A percentile compares a stretch with the other conserved stretches of the same genome.
Conservation (phyloP, 495 filamentous ascomycete species). For the Penicillium goetzii region DNA sequence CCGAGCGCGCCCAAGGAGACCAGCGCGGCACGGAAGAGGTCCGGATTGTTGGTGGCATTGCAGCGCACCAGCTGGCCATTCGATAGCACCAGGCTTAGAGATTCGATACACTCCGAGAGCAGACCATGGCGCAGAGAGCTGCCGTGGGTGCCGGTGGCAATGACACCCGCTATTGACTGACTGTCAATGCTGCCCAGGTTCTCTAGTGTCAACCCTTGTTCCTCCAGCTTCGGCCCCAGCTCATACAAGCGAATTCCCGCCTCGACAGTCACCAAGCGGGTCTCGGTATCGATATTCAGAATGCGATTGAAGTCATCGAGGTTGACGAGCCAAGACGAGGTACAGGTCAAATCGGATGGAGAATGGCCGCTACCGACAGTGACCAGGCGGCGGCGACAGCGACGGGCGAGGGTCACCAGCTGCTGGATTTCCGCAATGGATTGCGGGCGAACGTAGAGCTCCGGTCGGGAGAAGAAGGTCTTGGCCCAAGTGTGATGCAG, state of each 20-base stretch:
- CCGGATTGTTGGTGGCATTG: constrained; percentile 67
- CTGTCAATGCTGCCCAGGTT: constrained; percentile 93
- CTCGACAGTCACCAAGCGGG: constrained; percentile 71
- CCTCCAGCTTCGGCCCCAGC: constrained; percentile 69
- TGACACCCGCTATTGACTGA: constrained; percentile 91
- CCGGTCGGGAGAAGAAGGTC: constrained; percentile 84
- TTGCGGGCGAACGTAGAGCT: constrained; percentile 85
- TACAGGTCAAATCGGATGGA: constrained; percentile 89
- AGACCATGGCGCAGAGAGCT: constrained; percentile 83
- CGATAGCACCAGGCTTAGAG: constrained; percentile 78
- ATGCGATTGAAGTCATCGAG: constrained; percentile 81
- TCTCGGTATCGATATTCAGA: constrained; percentile 65
- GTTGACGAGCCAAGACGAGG: constrained; percentile 92
- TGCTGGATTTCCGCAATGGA: constrained; percentile 80
- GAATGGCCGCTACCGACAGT: constrained; percentile 88
- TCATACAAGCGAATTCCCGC: constrained; percentile 80
- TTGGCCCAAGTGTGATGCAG: constrained; percentile 95
- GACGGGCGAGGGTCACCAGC: constrained; percentile 76
- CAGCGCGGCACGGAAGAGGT: constrained; percentile 86
- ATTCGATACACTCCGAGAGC: constrained; percentile 72
- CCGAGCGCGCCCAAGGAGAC: constrained; percentile 88
- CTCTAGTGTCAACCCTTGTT: constrained; percentile 76
- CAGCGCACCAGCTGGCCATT: constrained; percentile 78
- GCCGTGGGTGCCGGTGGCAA: constrained; percentile 91
- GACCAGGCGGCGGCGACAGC: constrained; percentile 76